A percentile compares a stretch with the other conserved stretches of the same genome.
Evolutionary conservation across 2,329 filamentous ascomycete genomes (phyloP).

Genomic region (Neofusicoccum kwambonambiense): DNA sequence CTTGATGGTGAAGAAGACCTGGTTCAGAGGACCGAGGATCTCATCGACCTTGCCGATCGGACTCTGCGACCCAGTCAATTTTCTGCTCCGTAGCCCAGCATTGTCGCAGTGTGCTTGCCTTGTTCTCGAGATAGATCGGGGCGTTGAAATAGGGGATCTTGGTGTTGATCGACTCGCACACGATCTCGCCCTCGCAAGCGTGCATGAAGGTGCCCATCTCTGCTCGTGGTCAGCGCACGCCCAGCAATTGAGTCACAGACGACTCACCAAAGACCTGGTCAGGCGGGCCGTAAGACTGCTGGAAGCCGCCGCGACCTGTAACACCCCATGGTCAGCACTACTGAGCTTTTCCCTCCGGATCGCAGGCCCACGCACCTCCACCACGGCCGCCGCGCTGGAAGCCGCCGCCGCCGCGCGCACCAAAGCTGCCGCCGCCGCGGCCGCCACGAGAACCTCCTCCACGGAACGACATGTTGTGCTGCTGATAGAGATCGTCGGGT

Average conservation of each 20-base stretch:
- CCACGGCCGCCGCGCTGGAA: conserved; percentile 54
- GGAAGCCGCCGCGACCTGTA: conserved; percentile 39
- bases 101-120: conserved; percentile 53
- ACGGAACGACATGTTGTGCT: conserved; percentile 62
- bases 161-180: conserved; percentile 90
- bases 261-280: conserved; percentile 43
- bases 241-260: neutral
- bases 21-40: conserved; percentile 94
- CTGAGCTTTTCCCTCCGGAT: conserved; percentile 5
- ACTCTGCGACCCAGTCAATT: conserved; percentile 53
- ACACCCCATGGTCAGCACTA: conserved; percentile 14
- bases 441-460: conserved; percentile 38
- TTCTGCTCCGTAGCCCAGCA: neutral
- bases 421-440: conserved; percentile 42
- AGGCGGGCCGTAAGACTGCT: conserved; percentile 43
- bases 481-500: conserved; percentile 24
- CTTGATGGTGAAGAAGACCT: conserved; percentile 98
- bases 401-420: conserved; percentile 51
- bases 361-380: conserved; percentile 33
- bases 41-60: conserved; percentile 96
- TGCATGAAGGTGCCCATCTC: conserved; percentile 96
- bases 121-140: conserved; percentile 98
- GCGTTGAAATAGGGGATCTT: conserved; percentile 99
- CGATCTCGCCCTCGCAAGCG: conserved; percentile 94
- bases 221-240: conserved; percentile 33